Conservation (phyloP, 257 asterid genomes). For the Echium plantagineum region DNA sequence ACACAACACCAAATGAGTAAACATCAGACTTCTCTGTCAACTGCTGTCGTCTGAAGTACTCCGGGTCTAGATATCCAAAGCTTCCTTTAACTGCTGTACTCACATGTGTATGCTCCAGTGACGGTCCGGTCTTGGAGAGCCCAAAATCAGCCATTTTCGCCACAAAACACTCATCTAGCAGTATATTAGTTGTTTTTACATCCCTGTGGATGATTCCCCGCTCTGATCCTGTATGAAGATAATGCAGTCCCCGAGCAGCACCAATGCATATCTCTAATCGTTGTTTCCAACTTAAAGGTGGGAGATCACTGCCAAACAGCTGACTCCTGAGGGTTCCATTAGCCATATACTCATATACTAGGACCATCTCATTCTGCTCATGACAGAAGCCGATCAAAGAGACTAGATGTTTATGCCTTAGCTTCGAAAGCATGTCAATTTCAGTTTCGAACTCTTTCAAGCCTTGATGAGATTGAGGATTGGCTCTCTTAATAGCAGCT, state of each 20-base stretch:
- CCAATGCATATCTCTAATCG: conserved; percentile 68
- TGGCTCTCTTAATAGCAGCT: conserved; percentile 65
- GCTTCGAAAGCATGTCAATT: conserved; percentile 64
- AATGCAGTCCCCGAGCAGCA: conserved; percentile 72
- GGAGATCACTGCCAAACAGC: conserved; percentile 59
- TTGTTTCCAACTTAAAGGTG: conserved; percentile 65
- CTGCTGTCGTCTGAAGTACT: conserved; percentile 74
- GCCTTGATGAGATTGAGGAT: conserved; percentile 88
- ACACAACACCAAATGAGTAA: conserved; percentile 81
- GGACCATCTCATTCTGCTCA: conserved; percentile 71
- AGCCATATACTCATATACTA: conserved; percentile 84
- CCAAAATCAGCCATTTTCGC: conserved; percentile 94
- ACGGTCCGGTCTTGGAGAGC: conserved; percentile 70
- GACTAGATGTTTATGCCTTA: conserved; percentile 75
- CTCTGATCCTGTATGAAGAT: conserved; percentile 84
- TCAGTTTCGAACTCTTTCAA: conserved; percentile 73
- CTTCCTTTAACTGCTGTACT: conserved; percentile 92
- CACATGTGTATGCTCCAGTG: conserved; percentile 78
- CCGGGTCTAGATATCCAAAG: conserved; percentile 82
- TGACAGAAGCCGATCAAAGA: conserved; percentile 83
- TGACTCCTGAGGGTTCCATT: conserved; percentile 75
- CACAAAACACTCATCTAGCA: conserved; percentile 52
- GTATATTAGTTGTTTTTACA: conserved; percentile 72
- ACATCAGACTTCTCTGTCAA: conserved; percentile 81
- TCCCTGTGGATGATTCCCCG: conserved; percentile 77